phyloP scores from a whole-genome alignment of 192 early-diverging fungal species.

The Coemansia sp. region DNA sequence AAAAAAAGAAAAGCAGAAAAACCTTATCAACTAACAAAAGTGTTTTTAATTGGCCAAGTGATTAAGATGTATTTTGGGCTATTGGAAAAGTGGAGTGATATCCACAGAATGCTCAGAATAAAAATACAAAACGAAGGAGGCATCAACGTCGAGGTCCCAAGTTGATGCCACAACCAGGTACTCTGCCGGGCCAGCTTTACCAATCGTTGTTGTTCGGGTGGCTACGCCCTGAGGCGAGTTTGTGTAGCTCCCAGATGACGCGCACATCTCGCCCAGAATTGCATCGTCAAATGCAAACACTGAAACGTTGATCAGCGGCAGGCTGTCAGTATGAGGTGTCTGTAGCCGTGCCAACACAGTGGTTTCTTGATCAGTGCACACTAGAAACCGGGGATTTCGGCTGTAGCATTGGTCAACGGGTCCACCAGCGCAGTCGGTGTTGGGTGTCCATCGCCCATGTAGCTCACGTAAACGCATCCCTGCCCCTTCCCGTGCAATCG shows the following conservation, averaged over 20 bases:
- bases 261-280: constrained; percentile 16
- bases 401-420: constrained; percentile 55
- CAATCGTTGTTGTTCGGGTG: constrained; percentile 23
- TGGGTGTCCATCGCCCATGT: constrained; percentile 55
- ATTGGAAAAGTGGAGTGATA: constrained; percentile 17
- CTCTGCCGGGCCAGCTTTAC: constrained; percentile 18
- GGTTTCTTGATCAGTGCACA: constrained; percentile 59
- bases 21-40: too few species aligned
- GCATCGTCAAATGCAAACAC: constrained; percentile 57
- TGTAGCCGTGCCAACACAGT: constrained; percentile 67
- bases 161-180: constrained; percentile 42
- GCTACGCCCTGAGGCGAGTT: constrained; percentile 51
- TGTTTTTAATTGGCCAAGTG: too few species aligned
- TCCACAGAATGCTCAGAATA: constrained; percentile 40
- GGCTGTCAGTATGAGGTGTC: constrained; percentile 60
- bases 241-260: constrained; percentile 49
- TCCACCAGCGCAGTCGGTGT: constrained; percentile 62
- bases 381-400: constrained; percentile 67
- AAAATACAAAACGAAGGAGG: constrained; percentile 48
- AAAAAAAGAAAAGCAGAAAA: too few species aligned
- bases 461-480: constrained; percentile 59
- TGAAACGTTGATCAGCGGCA: constrained; percentile 67
- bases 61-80: not conserved
- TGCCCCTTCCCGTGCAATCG: constrained; percentile 75
- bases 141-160: constrained; percentile 32